Conservation (phyloP, 2,329 filamentous ascomycete genomes). For the Ustulina deusta region DNA sequence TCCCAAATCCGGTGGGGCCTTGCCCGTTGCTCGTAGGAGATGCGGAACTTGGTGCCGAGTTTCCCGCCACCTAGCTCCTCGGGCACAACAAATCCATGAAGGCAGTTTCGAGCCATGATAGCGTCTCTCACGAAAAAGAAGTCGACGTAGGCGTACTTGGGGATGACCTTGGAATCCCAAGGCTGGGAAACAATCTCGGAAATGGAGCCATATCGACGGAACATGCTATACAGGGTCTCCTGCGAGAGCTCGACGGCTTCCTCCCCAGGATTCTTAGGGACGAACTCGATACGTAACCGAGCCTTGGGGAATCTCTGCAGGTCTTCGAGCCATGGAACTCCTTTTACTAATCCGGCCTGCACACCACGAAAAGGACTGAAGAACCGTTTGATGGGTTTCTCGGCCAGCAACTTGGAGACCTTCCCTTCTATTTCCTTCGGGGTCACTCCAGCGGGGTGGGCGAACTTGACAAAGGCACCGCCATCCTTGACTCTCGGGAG, state of each 20-base stretch:
- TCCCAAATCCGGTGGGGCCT: constrained; percentile 85
- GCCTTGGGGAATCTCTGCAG: constrained; percentile 83
- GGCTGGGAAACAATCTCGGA: constrained; percentile 85
- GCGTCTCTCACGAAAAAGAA: constrained; percentile 80
- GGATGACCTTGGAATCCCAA: constrained; percentile 85
- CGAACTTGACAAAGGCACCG: constrained; percentile 82
- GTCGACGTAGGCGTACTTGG: constrained; percentile 83
- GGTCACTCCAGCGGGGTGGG: constrained; percentile 54
- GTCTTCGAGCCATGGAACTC: constrained; percentile 94
- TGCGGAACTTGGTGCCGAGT: constrained; percentile 78
- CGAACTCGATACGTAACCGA: constrained; percentile 85
- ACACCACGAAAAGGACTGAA: constrained; percentile 85
- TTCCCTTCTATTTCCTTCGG: constrained; percentile 69
- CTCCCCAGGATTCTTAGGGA: constrained; percentile 76
- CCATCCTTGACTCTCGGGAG: constrained; percentile 90
- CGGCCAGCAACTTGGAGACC: constrained; percentile 72
- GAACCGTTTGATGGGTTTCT: constrained; percentile 85
- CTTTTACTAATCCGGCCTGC: constrained; percentile 78
- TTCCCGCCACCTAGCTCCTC: constrained; percentile 80
- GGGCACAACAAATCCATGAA: constrained; percentile 83
- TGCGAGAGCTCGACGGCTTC: constrained; percentile 83
- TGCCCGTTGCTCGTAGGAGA: constrained; percentile 84
- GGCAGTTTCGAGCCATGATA: constrained; percentile 90
- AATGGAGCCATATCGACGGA: constrained; percentile 91
- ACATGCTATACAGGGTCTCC: constrained; percentile 87